Evolutionary conservation across 148 eudicot species (phyloP), one percentile per base, ranked within the genome.

Genomic region (Vaccinium vitisidaea): DNA sequence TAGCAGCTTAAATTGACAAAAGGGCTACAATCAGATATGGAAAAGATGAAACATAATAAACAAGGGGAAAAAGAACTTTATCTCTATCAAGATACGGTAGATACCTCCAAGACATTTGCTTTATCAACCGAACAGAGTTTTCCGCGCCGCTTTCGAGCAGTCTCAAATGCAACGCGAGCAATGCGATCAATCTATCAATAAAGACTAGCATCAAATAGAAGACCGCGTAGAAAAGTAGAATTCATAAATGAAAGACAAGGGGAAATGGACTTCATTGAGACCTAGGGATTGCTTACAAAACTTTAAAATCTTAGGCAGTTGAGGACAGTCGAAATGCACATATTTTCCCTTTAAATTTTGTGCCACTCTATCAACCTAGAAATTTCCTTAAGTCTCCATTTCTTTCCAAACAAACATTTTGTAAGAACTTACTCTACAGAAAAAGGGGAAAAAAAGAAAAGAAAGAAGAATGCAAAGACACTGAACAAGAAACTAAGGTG

Each of bases 61-160:
- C 8, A 23, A 4, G 30, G 18, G 54, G 52, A 13, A 46, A 48
- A 54, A 65, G n/a, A 59, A 74, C 50, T 54, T 1, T 49, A 77
- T 10, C 8, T n/a, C 48, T 6, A 2, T 2, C 39, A 49, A 13
- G 36, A 48, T 89, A 97, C 99, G n/a, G n/a, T n/a, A n/a, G n/a
- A n/a, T 32, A 36, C 39, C 98, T 97, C 99, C 86, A 97, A 89
- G 75, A 97, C 99, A 88, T 97, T 97, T 83, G 99, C 99, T 90
- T 97, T 97, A 86, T 97, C 99, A 88, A 97, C 99, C 73, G 98
- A 97, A 89, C 99, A 97, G 77, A 97, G 98, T 89, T 94, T 95
- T 81, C 98, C 93, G 77, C 88, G 91, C 79, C 98, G 94, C 89
- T 95, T 95, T 80, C 94, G 90, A 84, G 99, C 99, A 84, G 93